Evolutionary conservation across 768 basidiomycete species (phyloP).

Genomic region (Tricholomella constricta): DNA sequence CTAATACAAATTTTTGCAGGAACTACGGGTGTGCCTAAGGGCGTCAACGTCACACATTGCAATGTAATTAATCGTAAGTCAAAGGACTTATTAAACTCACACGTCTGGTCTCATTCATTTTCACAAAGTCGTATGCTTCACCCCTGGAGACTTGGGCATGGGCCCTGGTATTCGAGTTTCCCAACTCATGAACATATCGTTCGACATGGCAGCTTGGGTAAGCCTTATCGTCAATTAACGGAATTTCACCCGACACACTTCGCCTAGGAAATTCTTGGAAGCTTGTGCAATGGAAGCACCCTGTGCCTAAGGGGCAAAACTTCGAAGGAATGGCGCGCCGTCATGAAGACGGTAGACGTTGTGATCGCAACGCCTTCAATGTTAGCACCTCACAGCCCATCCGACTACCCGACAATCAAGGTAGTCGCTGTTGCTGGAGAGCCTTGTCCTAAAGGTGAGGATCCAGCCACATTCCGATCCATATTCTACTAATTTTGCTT

Average conservation of each 20-base stretch:
- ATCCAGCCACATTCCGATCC: not conserved
- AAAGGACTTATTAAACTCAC: not conserved
- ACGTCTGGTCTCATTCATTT: not conserved
- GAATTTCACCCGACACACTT: conserved; percentile 43
- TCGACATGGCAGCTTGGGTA: conserved; percentile 67
- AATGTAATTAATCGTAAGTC: conserved; percentile 58
- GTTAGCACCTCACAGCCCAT: conserved; percentile 45
- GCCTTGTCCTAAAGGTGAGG: conserved; percentile 47
- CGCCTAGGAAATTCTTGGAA: conserved; percentile 56
- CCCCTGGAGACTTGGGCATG: conserved; percentile 59
- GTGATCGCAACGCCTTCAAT: conserved; percentile 56
- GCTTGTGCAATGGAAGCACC: conserved; percentile 50
- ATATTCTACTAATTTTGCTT: not conserved
- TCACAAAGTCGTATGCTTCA: conserved; percentile 32
- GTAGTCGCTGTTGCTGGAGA: conserved; percentile 52
- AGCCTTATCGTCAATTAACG: conserved; percentile 13
- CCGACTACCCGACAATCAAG: conserved; percentile 51
- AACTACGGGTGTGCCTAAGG: conserved; percentile 60
- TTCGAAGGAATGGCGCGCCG: conserved; percentile 47
- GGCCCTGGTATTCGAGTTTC: conserved; percentile 51
- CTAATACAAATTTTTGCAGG: conserved; percentile 31
- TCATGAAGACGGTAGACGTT: conserved; percentile 51
- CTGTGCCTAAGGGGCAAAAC: conserved; percentile 52
- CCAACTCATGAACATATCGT: conserved; percentile 62
- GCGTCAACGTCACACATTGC: conserved; percentile 54